Evolutionary conservation across 2,329 filamentous ascomycete species (phyloP), one percentile per base, ranked within the genome.

Genomic region (Colletotrichum incanum): DNA sequence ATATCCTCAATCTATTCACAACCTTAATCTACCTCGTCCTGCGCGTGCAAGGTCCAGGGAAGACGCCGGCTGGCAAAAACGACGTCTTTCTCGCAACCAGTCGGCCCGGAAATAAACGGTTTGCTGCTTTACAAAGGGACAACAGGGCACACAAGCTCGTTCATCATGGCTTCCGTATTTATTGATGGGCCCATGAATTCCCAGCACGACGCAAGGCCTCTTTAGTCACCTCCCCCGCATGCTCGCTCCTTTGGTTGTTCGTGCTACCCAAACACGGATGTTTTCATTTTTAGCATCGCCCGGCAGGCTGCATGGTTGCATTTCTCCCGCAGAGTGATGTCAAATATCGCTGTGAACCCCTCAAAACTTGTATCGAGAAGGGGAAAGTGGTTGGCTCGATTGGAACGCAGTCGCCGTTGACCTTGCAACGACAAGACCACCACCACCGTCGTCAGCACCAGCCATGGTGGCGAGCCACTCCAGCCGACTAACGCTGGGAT

Each of bases 281-380:
- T 28, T 12, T 50, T 62, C n/a, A 5, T 26, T 26, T 28, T 20
- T 39, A 50, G 59, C 43, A 18, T 37, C 16, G 5, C 5, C 31
- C 16, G 45, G n/a, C 16, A 60, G 23, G 16, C 18, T 31, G 26
- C 18, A 16, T 62, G 20, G n/a, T 23, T 50, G 45, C 60, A 16
- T 62, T 3, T n/a, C 45, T 18, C 31, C 31, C 34, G 59, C 45
- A 41, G 59, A 18, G 34, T 62, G 45, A 52, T 50, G 60, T 63
- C 47, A 52, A 41, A 9, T 26, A 45, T 28, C 60, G 28, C 14
- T 28, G 28, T 54, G 26, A 31, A 34, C 34, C 34, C 31, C 34
- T 12, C 39, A 41, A 41, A 41, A 11, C 59, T 12, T 23, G n/a
- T n/a, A 58, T 41, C n/a, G 20, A n/a, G 20, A 34, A 61, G 9